Evolutionary conservation across 495 filamentous ascomycete species (phyloP).

Genomic region (Neurospora sp.): DNA sequence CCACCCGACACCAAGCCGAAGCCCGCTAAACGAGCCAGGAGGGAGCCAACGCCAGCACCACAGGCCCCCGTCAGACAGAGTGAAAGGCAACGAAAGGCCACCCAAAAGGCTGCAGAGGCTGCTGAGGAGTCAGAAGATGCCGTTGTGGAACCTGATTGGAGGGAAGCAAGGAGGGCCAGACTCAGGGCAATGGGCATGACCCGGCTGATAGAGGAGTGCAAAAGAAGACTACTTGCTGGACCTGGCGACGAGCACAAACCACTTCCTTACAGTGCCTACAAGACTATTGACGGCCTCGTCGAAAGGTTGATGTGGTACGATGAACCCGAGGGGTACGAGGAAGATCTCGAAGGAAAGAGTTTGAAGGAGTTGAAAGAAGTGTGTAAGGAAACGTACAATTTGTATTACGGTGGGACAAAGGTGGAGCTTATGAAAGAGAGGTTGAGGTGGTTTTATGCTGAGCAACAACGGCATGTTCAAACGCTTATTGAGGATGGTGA

Average conservation of each 20-base stretch:
- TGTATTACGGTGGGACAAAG: background rate
- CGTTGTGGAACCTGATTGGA: background rate
- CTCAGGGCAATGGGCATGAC: background rate
- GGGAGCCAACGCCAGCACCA: background rate
- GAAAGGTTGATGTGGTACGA: background rate
- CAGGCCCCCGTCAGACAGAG: background rate
- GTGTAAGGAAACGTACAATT: background rate
- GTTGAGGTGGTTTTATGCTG: background rate
- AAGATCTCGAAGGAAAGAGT: background rate
- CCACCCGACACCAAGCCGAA: background rate
- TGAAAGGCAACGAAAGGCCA: background rate
- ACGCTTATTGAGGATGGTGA: background rate
- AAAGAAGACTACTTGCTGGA: background rate
- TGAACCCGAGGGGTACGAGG: background rate
- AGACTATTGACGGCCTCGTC: background rate
- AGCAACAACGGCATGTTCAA: background rate
- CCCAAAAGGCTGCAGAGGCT: background rate
- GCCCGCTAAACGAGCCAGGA: background rate
- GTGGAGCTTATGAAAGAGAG: background rate
- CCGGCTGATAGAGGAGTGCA: background rate
- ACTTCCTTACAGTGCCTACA: background rate
- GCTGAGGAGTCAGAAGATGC: background rate
- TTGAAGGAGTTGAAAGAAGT: background rate
- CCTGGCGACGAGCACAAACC: background rate
- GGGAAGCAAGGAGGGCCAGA: background rate